These are phyloP conservation scores for Alternaria triticina DNA, from an alignment of 2,329 filamentous ascomycete genomes.

Conservation along the genomic window DNA sequence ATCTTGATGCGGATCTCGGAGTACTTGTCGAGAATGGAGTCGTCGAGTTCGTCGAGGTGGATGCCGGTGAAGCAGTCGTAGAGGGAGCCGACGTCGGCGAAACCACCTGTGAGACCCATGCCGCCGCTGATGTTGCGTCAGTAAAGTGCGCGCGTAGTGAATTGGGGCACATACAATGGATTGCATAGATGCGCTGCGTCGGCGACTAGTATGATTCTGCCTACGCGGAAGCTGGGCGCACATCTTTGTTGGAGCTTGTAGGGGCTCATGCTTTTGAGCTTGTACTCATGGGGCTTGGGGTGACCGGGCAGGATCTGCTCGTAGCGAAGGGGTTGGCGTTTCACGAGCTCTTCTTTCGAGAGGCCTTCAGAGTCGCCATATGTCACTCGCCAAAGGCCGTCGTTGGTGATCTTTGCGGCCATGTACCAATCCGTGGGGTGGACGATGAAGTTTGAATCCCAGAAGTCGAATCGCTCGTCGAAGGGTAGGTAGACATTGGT, in stretches of 20 bases:
- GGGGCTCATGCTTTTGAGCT: constrained; percentile 63
- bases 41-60: constrained; percentile 42
- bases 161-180: constrained; percentile 48
- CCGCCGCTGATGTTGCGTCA: constrained; percentile 55
- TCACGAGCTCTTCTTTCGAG: constrained; percentile 59
- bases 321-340: constrained; percentile 63
- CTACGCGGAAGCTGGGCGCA: constrained; percentile 63
- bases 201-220: constrained; percentile 63
- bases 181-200: constrained; percentile 68
- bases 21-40: constrained; percentile 45
- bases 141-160: background rate
- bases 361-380: constrained; percentile 66
- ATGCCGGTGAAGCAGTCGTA: constrained; percentile 62
- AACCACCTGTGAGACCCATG: constrained; percentile 67
- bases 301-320: constrained; percentile 65
- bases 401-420: constrained; percentile 65
- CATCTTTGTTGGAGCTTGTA: constrained; percentile 69
- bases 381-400: constrained; percentile 68
- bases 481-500: constrained; percentile 69
- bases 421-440: constrained; percentile 68
- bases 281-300: constrained; percentile 65
- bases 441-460: constrained; percentile 66
- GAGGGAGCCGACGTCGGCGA: constrained; percentile 68
- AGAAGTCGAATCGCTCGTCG: constrained; percentile 61
- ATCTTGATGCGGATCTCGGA: constrained; percentile 42